phyloP scores from a whole-genome alignment of 257 asterid genomes.

The Ehretia macrophylla region DNA sequence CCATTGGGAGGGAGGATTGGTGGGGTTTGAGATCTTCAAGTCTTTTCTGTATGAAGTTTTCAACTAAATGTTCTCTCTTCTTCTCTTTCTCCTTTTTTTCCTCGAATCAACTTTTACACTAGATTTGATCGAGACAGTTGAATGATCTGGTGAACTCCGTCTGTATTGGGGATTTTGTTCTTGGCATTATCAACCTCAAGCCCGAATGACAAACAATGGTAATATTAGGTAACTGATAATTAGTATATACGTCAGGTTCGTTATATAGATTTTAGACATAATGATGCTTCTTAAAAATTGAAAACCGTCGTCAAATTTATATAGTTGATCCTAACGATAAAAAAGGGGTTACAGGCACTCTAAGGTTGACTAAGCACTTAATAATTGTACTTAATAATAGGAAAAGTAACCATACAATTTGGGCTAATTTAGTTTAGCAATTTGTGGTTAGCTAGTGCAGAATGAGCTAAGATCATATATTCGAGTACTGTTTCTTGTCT shows the following conservation, averaged over 20 bases:
- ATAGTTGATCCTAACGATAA: no score
- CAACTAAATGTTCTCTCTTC: neutral
- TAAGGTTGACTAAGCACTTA: constrained; percentile 10
- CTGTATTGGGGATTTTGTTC: no score
- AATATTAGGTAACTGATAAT: no score
- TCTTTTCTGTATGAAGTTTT: neutral
- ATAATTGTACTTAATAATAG: neutral
- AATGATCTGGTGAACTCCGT: no score
- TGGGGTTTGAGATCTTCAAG: constrained; percentile 5
- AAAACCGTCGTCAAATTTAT: no score
- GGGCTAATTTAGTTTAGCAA: neutral
- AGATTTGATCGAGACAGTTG: no score
- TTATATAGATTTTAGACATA: no score
- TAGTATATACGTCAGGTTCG: no score
- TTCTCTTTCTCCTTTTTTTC: neutral
- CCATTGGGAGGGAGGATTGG: neutral
- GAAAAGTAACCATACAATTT: neutral
- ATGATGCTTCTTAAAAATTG: no score
- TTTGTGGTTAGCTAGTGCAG: neutral
- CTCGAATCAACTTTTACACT: neutral
- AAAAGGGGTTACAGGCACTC: constrained; percentile 9
- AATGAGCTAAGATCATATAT: neutral
- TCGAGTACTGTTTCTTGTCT: neutral
- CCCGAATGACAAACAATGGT: no score
- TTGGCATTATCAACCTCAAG: no score